Evolutionary conservation across 257 asterid genomes (phyloP).

Genomic region (Solanum neorickii): DNA sequence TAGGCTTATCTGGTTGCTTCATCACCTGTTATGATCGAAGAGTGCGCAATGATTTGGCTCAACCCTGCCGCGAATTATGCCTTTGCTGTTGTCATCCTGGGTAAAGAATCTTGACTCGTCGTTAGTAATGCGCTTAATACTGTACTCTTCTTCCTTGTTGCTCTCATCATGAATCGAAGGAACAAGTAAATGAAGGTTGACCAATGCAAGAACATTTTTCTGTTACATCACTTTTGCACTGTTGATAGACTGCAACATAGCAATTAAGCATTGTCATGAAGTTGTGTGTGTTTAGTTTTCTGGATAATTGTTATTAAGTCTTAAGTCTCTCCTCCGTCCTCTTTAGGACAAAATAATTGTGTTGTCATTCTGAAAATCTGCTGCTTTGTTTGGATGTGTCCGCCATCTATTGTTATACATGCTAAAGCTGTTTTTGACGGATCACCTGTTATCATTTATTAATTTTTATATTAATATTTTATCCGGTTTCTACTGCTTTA

Average conservation of each 20-base stretch:
- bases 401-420: not conserved
- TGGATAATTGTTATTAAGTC: not conserved
- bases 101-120: slow-evolving; percentile 21
- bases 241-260: not conserved
- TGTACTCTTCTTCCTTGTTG: not conserved
- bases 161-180: not conserved
- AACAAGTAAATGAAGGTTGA: not conserved
- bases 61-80: slow-evolving; percentile 94
- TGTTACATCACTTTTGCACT: not conserved
- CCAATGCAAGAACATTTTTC: not conserved
- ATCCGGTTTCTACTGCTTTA: not conserved
- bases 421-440: not conserved
- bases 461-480: not conserved
- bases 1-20: slow-evolving; percentile 92
- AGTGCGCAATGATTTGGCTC: slow-evolving; percentile 93
- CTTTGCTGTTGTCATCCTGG: slow-evolving; percentile 98
- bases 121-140: not conserved
- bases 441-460: not conserved
- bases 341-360: not conserved
- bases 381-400: not conserved
- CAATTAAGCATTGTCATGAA: not conserved
- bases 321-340: not conserved
- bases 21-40: slow-evolving; percentile 94
- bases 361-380: not conserved
- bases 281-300: not conserved